phyloP scores from a whole-genome alignment of 345 rosid genomes.

The Rhizophora apiculata region DNA sequence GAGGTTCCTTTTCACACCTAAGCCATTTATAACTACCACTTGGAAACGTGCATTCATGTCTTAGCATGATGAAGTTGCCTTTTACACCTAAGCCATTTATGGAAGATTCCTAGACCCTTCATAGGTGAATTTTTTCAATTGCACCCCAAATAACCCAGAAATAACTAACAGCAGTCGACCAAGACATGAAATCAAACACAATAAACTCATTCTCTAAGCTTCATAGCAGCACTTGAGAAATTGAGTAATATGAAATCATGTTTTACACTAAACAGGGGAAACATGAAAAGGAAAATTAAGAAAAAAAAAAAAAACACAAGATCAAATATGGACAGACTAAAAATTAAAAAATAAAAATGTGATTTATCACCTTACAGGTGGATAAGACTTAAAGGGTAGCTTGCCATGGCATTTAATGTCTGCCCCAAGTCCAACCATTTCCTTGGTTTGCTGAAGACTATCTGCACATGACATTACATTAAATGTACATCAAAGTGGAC shows the following conservation, averaged over 20 bases:
- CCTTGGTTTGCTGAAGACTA: conserved; percentile 40
- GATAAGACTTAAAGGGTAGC: conserved; percentile 23
- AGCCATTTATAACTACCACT: background rate
- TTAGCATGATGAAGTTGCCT: background rate
- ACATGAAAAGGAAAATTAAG: too few species aligned
- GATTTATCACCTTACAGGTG: conserved; percentile 40
- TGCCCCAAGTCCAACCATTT: conserved; percentile 30
- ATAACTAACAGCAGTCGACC: background rate
- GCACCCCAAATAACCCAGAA: background rate
- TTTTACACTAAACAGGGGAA: too few species aligned
- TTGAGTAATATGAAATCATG: too few species aligned
- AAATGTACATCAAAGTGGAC: conserved; percentile 10
- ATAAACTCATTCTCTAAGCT: too few species aligned
- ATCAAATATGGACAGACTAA: background rate
- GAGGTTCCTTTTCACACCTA: background rate
- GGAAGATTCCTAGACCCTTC: too few species aligned
- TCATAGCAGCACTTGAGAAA: too few species aligned
- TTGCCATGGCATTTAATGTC: conserved; percentile 26
- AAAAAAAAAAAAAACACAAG: background rate
- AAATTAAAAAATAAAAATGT: background rate
- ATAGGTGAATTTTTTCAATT: too few species aligned
- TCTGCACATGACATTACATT: conserved; percentile 40
- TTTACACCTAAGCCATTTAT: background rate
- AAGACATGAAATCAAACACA: too few species aligned
- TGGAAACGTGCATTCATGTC: background rate